Conservation (phyloP, 2,329 filamentous ascomycete genomes). For the Fusarium sterilihyphosum region DNA sequence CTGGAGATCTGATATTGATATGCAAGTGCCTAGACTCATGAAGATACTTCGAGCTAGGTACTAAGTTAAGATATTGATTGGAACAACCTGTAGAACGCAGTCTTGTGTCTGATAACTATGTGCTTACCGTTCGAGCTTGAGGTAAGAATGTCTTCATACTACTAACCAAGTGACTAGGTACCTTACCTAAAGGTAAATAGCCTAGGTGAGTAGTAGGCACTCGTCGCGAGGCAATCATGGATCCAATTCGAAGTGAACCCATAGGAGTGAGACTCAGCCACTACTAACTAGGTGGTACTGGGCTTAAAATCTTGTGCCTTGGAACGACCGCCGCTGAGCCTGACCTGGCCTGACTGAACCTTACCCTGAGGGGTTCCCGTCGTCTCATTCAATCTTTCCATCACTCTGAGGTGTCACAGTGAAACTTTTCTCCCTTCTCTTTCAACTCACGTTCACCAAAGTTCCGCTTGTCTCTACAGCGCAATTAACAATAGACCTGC, state of each 20-base stretch:
- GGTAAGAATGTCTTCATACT: not conserved
- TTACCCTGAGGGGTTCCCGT: conserved; percentile 8
- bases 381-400: not conserved
- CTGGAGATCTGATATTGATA: not conserved
- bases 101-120: conserved; percentile 15
- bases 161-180: not conserved
- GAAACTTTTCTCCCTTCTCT: conserved; percentile 6
- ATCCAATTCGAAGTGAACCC: conserved; percentile 31
- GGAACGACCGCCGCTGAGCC: not conserved
- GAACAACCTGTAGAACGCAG: not conserved
- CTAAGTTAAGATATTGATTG: not conserved
- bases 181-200: too few relatives aligned
- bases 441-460: conserved; percentile 4
- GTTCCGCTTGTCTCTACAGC: conserved; percentile 21
- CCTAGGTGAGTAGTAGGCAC: not conserved
- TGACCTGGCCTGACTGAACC: conserved; percentile 1
- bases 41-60: not conserved
- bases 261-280: conserved; percentile 6
- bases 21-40: not conserved
- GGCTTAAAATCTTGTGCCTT: conserved; percentile 7
- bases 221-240: not conserved
- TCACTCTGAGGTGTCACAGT: not conserved
- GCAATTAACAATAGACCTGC: conserved; percentile 24
- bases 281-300: not conserved
- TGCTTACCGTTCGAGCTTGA: not conserved